A percentile compares a stretch with the other conserved stretches of the same genome.
Conservation (phyloP, 1,284 basidiomycete species). For the Cystobasidiaceae sp. region DNA sequence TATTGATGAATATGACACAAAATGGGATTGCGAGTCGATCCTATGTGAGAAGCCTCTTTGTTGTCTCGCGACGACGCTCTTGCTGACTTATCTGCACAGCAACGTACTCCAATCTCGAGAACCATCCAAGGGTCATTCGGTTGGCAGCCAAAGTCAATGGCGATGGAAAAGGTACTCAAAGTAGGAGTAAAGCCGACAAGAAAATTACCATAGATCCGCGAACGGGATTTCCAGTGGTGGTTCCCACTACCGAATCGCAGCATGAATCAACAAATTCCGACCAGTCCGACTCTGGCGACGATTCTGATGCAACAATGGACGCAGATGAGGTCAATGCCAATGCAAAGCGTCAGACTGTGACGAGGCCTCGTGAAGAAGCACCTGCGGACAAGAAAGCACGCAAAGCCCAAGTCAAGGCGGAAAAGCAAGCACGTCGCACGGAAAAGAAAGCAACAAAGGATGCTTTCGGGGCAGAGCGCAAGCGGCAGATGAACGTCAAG, state of each 20-base stretch:
- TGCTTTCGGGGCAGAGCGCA: slow-evolving; percentile 67
- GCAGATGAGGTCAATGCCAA: not conserved
- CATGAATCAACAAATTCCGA: slow-evolving; percentile 23
- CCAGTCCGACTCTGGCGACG: slow-evolving; percentile 34
- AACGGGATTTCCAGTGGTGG: slow-evolving; percentile 65
- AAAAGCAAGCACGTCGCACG: slow-evolving; percentile 62
- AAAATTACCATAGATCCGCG: slow-evolving; percentile 66
- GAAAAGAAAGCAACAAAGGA: slow-evolving; percentile 78
- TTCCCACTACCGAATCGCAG: not conserved
- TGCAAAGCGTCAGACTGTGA: slow-evolving; percentile 48
- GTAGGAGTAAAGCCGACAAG: slow-evolving; percentile 48
- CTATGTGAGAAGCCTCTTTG: slow-evolving; percentile 59
- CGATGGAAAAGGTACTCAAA: not conserved
- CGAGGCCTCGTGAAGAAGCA: slow-evolving; percentile 71
- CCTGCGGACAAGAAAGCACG: slow-evolving; percentile 80
- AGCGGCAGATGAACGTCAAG: slow-evolving; percentile 53
- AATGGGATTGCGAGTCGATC: slow-evolving; percentile 93
- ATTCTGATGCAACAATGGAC: slow-evolving; percentile 36
- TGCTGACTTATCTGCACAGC: slow-evolving; percentile 59
- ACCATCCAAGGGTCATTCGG: slow-evolving; percentile 80
- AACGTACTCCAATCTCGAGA: slow-evolving; percentile 91
- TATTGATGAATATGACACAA: slow-evolving; percentile 55
- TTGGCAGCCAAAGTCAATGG: slow-evolving; percentile 51
- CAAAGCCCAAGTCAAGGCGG: slow-evolving; percentile 80
- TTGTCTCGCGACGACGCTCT: not conserved